Percentiles rank a stretch among this genome's conserved stretches.
Evolutionary conservation across 2,329 filamentous ascomycete genomes (phyloP).

Genomic region (Beauveria australis): DNA sequence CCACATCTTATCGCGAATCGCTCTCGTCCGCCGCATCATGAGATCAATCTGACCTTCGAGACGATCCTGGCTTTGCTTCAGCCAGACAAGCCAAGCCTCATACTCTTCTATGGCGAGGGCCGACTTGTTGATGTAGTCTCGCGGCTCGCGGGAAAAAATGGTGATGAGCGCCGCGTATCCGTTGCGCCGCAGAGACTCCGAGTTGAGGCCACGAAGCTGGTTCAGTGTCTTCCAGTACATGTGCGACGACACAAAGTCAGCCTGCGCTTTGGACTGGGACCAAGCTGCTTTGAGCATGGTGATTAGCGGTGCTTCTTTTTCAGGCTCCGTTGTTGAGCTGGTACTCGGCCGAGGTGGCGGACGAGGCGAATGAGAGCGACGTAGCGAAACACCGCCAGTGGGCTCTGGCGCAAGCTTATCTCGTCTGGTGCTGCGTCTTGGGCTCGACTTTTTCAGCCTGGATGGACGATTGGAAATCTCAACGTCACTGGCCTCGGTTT

Average conservation of each 20-base stretch:
- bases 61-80: conserved; percentile 73
- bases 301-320: conserved; percentile 35
- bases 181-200: conserved; percentile 53
- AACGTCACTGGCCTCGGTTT: conserved; percentile 49
- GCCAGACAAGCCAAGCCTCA: conserved; percentile 73
- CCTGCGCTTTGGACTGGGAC: conserved; percentile 66
- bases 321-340: conserved; percentile 10
- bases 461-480: conserved; percentile 66
- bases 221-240: conserved; percentile 78
- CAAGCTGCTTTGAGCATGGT: conserved; percentile 71
- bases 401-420: conserved; percentile 4
- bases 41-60: conserved; percentile 66
- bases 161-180: conserved; percentile 65
- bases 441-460: conserved; percentile 49
- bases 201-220: conserved; percentile 57
- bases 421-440: conserved; percentile 38
- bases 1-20: conserved; percentile 95
- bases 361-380: not conserved
- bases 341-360: not conserved
- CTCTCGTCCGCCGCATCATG: conserved; percentile 65
- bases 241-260: conserved; percentile 77
- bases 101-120: conserved; percentile 69
- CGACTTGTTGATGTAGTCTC: conserved; percentile 61
- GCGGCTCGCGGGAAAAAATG: conserved; percentile 64
- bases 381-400: conserved; percentile 3